Evolutionary conservation across 2,329 filamentous ascomycete species (phyloP).

Genomic region (Penicillium sp.): DNA sequence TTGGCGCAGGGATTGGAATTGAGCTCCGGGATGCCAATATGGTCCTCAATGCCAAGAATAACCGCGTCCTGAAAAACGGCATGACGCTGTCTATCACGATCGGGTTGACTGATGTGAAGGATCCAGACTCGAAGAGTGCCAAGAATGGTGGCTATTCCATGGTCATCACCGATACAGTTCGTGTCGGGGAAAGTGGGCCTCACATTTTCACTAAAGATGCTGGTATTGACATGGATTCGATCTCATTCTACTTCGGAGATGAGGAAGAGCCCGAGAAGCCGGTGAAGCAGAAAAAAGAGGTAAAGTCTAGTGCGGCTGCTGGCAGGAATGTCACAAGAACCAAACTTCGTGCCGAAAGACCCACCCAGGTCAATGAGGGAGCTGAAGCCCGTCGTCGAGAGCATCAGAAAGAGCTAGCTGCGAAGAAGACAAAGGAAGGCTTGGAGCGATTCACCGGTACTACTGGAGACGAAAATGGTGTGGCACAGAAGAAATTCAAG

Average conservation of each 20-base stretch:
- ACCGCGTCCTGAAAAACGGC: slow-evolving; percentile 79
- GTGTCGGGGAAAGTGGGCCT: slow-evolving; percentile 64
- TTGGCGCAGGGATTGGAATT: slow-evolving; percentile 88
- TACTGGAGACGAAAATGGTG: slow-evolving; percentile 78
- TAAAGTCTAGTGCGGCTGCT: slow-evolving; percentile 79
- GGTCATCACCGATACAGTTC: slow-evolving; percentile 87
- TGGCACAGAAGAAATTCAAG: slow-evolving; percentile 97
- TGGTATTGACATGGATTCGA: slow-evolving; percentile 84
- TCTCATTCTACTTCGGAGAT: slow-evolving; percentile 98
- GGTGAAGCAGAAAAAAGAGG: slow-evolving; percentile 77
- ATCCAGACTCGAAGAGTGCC: slow-evolving; percentile 83
- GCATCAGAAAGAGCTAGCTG: slow-evolving; percentile 85
- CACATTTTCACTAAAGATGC: slow-evolving; percentile 95
- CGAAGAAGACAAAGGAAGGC: slow-evolving; percentile 87
- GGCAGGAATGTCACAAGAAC: slow-evolving; percentile 95
- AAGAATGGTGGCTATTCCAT: slow-evolving; percentile 86
- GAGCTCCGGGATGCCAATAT: slow-evolving; percentile 84
- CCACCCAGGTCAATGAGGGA: slow-evolving; percentile 84
- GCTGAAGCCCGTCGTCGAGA: slow-evolving; percentile 81
- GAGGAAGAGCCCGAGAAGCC: slow-evolving; percentile 80
- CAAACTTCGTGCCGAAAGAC: slow-evolving; percentile 83
- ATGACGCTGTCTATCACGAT: slow-evolving; percentile 95
- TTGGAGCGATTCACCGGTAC: slow-evolving; percentile 81
- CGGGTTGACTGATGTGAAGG: slow-evolving; percentile 84
- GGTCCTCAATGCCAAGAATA: slow-evolving; percentile 82